phyloP scores from a whole-genome alignment of 2,329 filamentous ascomycete species.

The Aspergillus uvarum region DNA sequence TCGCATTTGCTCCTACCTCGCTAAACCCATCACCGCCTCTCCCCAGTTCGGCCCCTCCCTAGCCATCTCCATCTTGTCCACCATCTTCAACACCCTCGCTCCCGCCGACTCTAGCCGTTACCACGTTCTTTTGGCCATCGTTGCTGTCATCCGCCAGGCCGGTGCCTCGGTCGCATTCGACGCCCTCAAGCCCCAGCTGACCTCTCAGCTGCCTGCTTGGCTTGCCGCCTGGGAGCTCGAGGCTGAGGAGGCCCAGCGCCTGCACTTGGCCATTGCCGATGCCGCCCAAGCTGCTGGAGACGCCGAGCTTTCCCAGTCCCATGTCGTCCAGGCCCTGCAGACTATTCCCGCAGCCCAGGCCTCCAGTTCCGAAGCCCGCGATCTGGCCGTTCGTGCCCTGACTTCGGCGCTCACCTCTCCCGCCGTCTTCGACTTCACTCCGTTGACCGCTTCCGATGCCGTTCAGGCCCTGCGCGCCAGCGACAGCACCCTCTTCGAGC shows the following conservation, averaged over 20 bases:
- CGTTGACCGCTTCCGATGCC: slow-evolving; percentile 68
- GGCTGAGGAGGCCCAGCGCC: slow-evolving; percentile 76
- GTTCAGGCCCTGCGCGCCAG: slow-evolving; percentile 85
- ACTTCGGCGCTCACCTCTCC: slow-evolving; percentile 66
- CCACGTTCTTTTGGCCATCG: slow-evolving; percentile 85
- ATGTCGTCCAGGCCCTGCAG: slow-evolving; percentile 73
- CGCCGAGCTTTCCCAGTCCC: slow-evolving; percentile 71
- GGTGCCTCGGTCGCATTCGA: slow-evolving; percentile 75
- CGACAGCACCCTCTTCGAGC: slow-evolving; percentile 80
- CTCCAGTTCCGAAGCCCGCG: slow-evolving; percentile 54
- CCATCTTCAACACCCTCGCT: slow-evolving; percentile 91
- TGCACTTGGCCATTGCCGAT: slow-evolving; percentile 80
- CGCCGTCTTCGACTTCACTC: slow-evolving; percentile 70
- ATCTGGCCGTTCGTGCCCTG: slow-evolving; percentile 63
- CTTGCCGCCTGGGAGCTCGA: slow-evolving; percentile 78
- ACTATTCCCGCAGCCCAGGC: slow-evolving; percentile 65
- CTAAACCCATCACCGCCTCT: slow-evolving; percentile 80
- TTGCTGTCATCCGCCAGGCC: slow-evolving; percentile 75
- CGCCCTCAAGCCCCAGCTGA: slow-evolving; percentile 76
- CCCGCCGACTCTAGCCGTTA: slow-evolving; percentile 76
- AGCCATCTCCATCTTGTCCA: slow-evolving; percentile 86
- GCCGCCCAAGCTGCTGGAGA: slow-evolving; percentile 77
- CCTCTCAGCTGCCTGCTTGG: slow-evolving; percentile 75
- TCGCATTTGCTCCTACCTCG: slow-evolving; percentile 83
- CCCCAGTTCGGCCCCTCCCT: slow-evolving; percentile 81